Evolutionary conservation across 441 rosid genomes (phyloP).

Genomic region (Populus hybrid): DNA sequence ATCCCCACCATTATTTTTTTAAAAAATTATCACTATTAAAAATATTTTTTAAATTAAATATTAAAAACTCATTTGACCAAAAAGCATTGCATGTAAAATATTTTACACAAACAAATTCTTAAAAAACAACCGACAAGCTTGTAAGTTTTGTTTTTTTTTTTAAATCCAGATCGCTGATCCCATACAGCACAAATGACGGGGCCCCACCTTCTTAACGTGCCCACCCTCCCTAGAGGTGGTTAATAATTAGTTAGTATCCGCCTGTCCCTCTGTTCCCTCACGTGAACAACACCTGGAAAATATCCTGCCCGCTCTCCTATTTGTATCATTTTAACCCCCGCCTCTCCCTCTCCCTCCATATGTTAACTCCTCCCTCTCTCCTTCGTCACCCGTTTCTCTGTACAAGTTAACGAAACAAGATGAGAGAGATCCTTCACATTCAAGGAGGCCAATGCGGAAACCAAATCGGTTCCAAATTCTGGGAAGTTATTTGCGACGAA

Average conservation of each 20-base stretch:
- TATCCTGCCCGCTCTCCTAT: slow-evolving; percentile 22
- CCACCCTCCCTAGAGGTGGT: slow-evolving; percentile 14
- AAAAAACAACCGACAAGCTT: not conserved
- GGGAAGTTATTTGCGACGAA: slow-evolving; percentile 94
- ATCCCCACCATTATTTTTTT: too few species aligned
- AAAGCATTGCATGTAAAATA: too few species aligned
- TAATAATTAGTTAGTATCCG: slow-evolving; percentile 10
- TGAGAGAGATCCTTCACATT: slow-evolving; percentile 91
- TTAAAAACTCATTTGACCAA: too few species aligned
- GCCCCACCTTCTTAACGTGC: slow-evolving; percentile 20
- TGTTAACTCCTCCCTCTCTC: not conserved
- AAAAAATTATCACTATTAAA: too few species aligned
- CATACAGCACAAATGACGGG: not conserved
- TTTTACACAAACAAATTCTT: not conserved
- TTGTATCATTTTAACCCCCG: slow-evolving; percentile 22
- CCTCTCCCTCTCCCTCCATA: slow-evolving; percentile 2
- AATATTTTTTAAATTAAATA: too few species aligned
- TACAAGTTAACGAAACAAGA: slow-evolving; percentile 6
- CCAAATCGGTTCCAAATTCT: slow-evolving; percentile 94
- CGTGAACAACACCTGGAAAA: slow-evolving; percentile 22
- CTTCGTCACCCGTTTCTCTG: not conserved
- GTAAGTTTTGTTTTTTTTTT: not conserved
- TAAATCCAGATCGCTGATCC: not conserved
- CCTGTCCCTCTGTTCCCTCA: not conserved
- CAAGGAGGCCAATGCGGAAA: slow-evolving; percentile 98